These are phyloP conservation scores for Sphaceloma murrayae DNA, from an alignment of 2,329 filamentous ascomycete genomes.

Conservation along the genomic window DNA sequence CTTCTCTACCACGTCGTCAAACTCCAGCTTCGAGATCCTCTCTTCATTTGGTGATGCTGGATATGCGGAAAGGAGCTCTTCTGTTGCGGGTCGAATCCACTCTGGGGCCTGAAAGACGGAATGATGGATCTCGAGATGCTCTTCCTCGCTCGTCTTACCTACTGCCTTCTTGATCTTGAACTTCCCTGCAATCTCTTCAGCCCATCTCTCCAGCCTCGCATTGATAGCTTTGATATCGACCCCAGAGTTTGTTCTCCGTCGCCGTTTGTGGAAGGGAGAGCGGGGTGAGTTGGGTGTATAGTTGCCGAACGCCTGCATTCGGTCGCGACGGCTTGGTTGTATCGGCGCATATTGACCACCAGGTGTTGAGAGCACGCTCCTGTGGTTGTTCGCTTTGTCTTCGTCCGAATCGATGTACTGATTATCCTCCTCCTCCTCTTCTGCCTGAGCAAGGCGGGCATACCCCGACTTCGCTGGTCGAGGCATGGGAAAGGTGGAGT, in stretches of 20 bases:
- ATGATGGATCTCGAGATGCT: slow-evolving; percentile 89
- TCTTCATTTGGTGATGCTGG: slow-evolving; percentile 36
- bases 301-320: slow-evolving; percentile 34
- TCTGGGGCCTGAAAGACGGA: slow-evolving; percentile 93
- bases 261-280: slow-evolving; percentile 29
- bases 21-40: slow-evolving; percentile 67
- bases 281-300: slow-evolving; percentile 28
- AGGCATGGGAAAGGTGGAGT: slow-evolving; percentile 23
- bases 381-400: slow-evolving; percentile 30
- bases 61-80: slow-evolving; percentile 57
- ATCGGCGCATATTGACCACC: slow-evolving; percentile 38
- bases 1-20: slow-evolving; percentile 80
- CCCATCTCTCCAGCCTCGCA: slow-evolving; percentile 87
- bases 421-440: slow-evolving; percentile 39
- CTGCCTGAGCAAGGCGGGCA: slow-evolving; percentile 43
- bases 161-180: slow-evolving; percentile 80
- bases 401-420: slow-evolving; percentile 29
- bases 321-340: slow-evolving; percentile 35
- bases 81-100: slow-evolving; percentile 68
- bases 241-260: slow-evolving; percentile 66
- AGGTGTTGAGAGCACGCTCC: slow-evolving; percentile 2
- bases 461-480: slow-evolving; percentile 41
- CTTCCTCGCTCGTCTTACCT: slow-evolving; percentile 65
- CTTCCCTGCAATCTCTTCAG: slow-evolving; percentile 92
- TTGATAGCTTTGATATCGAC: slow-evolving; percentile 99